These are phyloP conservation scores for Stagonosporopsis vannaccii DNA, from an alignment of 2,329 filamentous ascomycete species.

Conservation along the genomic window DNA sequence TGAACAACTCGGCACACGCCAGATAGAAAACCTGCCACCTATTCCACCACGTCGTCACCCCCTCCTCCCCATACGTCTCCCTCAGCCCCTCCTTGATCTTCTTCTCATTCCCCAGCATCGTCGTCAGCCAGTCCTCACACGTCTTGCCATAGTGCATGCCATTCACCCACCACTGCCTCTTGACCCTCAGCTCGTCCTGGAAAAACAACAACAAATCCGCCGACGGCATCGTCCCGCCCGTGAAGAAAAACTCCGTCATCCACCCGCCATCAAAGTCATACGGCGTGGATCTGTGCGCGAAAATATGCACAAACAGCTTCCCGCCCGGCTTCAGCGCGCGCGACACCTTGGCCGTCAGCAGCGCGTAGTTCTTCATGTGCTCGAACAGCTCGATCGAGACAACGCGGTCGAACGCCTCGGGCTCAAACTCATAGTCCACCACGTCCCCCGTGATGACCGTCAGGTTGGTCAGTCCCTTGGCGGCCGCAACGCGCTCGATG, in stretches of 20 bases:
- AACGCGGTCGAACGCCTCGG: conserved; percentile 67
- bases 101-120: conserved; percentile 65
- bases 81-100: conserved; percentile 69
- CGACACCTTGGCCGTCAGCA: conserved; percentile 69
- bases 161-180: conserved; percentile 75
- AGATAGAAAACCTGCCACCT: conserved; percentile 77
- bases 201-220: conserved; percentile 73
- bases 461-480: conserved; percentile 66
- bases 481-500: conserved; percentile 66
- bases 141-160: conserved; percentile 73
- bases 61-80: conserved; percentile 69
- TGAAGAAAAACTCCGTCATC: conserved; percentile 79
- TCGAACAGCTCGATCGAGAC: conserved; percentile 76
- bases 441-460: conserved; percentile 72
- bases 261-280: conserved; percentile 76
- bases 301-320: conserved; percentile 74
- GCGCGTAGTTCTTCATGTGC: conserved; percentile 79
- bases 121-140: conserved; percentile 72
- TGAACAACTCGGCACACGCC: conserved; percentile 74
- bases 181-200: conserved; percentile 66
- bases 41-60: conserved; percentile 69
- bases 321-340: conserved; percentile 67
- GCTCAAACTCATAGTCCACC: conserved; percentile 69
- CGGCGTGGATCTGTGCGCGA: conserved; percentile 68
- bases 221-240: conserved; percentile 74